Base-by-base conservation (phyloP, 805 yeast genomes). In the Lipomyces spencermartinsiae region DNA sequence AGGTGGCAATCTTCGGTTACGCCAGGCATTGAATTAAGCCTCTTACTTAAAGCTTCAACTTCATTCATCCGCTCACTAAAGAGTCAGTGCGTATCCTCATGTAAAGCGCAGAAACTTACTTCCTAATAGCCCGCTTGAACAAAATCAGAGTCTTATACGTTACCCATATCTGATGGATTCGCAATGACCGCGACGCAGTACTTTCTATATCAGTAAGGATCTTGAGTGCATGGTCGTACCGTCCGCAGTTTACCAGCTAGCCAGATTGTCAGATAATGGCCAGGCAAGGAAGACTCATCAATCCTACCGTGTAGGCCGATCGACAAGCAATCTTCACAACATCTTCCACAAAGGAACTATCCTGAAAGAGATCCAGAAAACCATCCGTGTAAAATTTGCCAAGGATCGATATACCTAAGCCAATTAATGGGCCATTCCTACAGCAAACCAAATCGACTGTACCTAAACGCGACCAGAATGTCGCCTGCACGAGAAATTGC, bases 391-490 rank as follows among this genome's bases (percentile, higher is more conserved):
- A 66, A 10, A 69, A 51, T 12, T 8, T 7, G 12, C 63, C 59
- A 16, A 69, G 59, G 9, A 49, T 9, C 8, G 53, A 31, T 4
- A 63, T 35, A 10, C 72, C 68, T 63, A 46, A 37, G 29, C 53
- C 53, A 22, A 25, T 55, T 7, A 22, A 43, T 16, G 4, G 49
- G 49, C 4, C 14, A 37, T 14, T 9, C 49, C 10, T 3, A 6
- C n/a, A 5, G 5, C 49, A 6, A 43, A n/a, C 22, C 49, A 43
- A 1, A 16, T 43, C 6, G 7, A 16, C 16, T 8, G 37, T 19
- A 34, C 67, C 71, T n/a, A 64, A 19, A 22, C 69, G 35, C 10
- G 57, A 29, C 70, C 70, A 69, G 12, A 64, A 58, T 12, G 64
- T 58, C 14, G 64, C 33, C 33, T 60, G 65, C 7, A 64, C 53